phyloP scores from a whole-genome alignment of 2,329 filamentous ascomycete species.

The Plenodomus biglobosus region DNA sequence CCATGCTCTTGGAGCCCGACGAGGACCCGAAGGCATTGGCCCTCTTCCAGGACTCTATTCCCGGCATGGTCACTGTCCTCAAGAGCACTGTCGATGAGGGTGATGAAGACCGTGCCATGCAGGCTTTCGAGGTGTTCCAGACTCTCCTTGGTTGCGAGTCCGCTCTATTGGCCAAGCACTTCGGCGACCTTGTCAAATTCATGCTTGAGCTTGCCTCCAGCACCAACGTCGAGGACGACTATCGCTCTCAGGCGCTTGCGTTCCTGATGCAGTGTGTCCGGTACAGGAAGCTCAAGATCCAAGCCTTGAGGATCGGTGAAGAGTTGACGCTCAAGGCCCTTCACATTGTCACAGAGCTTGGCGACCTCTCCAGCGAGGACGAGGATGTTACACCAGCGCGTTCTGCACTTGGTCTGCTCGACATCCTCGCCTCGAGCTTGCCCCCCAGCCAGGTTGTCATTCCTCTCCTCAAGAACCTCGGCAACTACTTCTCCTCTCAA shows the following conservation, averaged over 20 bases:
- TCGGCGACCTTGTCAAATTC: constrained; percentile 87
- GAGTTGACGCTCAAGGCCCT: constrained; percentile 85
- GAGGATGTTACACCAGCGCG: constrained; percentile 85
- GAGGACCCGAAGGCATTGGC: constrained; percentile 74
- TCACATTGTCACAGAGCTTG: constrained; percentile 86
- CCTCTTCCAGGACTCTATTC: constrained; percentile 77
- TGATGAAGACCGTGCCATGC: constrained; percentile 85
- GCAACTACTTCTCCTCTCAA: constrained; percentile 72
- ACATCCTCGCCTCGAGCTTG: constrained; percentile 83
- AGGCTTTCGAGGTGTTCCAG: constrained; percentile 96
- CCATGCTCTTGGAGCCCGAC: constrained; percentile 84
- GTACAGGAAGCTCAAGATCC: constrained; percentile 93
- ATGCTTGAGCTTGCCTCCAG: constrained; percentile 87
- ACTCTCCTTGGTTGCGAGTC: constrained; percentile 89
- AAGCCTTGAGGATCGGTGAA: constrained; percentile 83
- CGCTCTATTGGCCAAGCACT: constrained; percentile 77
- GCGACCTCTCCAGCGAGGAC: constrained; percentile 69
- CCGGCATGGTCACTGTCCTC: constrained; percentile 84
- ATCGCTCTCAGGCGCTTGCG: constrained; percentile 83
- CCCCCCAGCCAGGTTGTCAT: constrained; percentile 94
- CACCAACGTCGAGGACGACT: constrained; percentile 77
- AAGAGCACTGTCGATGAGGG: constrained; percentile 77
- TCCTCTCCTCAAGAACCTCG: constrained; percentile 83
- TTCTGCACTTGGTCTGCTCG: constrained; percentile 81
- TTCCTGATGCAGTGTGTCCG: constrained; percentile 92